Evolutionary conservation across 2,329 filamentous ascomycete genomes (phyloP).

Genomic region (Trichoderma sp.): DNA sequence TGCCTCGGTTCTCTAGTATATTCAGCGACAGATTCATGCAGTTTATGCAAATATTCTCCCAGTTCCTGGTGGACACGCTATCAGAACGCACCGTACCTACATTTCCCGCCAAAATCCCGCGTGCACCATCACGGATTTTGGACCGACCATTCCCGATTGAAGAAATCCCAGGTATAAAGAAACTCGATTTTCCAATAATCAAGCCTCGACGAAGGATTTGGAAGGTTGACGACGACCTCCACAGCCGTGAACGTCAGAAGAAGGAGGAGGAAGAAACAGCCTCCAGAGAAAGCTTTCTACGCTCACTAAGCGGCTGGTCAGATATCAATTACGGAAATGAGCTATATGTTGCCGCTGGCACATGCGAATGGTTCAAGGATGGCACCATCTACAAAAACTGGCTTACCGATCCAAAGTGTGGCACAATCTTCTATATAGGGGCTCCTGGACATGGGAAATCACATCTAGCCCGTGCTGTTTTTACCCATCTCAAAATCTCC

Average conservation of each 20-base stretch:
- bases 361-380: conserved; percentile 27
- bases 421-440: conserved; percentile 24
- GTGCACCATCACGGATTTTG: conserved; percentile 1
- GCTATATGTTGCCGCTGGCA: conserved; percentile 19
- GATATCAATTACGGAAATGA: conserved; percentile 22
- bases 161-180: neutral
- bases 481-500: conserved; percentile 23
- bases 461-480: conserved; percentile 27
- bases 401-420: conserved; percentile 20
- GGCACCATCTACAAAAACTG: conserved; percentile 24
- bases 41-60: conserved; percentile 22
- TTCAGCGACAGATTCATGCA: conserved; percentile 23
- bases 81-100: conserved; percentile 9
- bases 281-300: conserved; percentile 18
- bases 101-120: neutral
- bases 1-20: conserved; percentile 25
- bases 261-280: neutral
- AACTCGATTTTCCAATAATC: neutral
- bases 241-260: neutral
- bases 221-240: neutral
- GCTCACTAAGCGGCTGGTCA: conserved; percentile 25
- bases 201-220: neutral
- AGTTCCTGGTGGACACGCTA: neutral
- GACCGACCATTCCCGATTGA: neutral
- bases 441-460: conserved; percentile 28